phyloP scores from a whole-genome alignment of 23 red algal species.

The Pyropia yezoensis region DNA sequence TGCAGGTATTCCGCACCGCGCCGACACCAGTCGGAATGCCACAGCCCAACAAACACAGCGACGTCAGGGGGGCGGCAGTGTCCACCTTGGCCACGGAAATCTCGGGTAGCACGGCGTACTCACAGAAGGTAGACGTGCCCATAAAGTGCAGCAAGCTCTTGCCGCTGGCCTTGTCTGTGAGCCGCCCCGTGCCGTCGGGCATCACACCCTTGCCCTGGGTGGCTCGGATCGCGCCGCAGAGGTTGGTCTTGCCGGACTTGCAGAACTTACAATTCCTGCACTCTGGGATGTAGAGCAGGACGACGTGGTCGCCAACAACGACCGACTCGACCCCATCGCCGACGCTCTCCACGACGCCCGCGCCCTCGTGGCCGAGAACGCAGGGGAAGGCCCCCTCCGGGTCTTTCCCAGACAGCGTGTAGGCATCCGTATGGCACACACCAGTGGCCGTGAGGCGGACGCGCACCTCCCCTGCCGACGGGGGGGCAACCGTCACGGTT shows the following conservation, averaged over 20 bases:
- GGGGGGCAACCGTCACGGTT: conserved; percentile 64
- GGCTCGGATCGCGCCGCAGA: conserved; percentile 65
- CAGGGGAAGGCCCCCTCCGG: conserved; percentile 84
- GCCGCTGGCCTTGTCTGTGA: conserved; percentile 39
- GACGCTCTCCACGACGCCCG: conserved; percentile 82
- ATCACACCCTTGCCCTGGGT: conserved; percentile 86
- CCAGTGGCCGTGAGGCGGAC: conserved; percentile 58
- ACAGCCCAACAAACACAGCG: conserved; percentile 75
- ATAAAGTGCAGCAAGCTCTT: conserved; percentile 80
- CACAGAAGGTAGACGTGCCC: conserved; percentile 69
- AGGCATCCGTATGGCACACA: conserved; percentile 90
- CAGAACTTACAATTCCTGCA: conserved; percentile 92
- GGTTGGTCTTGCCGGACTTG: conserved; percentile 67
- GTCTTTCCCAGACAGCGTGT: conserved; percentile 70
- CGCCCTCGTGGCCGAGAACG: conserved; percentile 85
- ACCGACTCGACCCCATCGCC: conserved; percentile 69
- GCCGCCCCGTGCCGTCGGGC: conserved; percentile 78
- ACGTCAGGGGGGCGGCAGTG: conserved; percentile 59
- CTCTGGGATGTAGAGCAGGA: conserved; percentile 80
- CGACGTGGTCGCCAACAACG: conserved; percentile 61
- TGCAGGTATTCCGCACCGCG: conserved; percentile 71
- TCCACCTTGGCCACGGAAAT: conserved; percentile 78
- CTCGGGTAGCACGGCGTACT: conserved; percentile 87
- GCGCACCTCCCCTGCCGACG: conserved; percentile 62
- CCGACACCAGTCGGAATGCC: conserved; percentile 85